Percentiles rank a stretch among this genome's conserved stretches.
These are phyloP conservation scores for Stellera chamaejasme DNA, from an alignment of 345 rosid genomes.

Conservation along the genomic window DNA sequence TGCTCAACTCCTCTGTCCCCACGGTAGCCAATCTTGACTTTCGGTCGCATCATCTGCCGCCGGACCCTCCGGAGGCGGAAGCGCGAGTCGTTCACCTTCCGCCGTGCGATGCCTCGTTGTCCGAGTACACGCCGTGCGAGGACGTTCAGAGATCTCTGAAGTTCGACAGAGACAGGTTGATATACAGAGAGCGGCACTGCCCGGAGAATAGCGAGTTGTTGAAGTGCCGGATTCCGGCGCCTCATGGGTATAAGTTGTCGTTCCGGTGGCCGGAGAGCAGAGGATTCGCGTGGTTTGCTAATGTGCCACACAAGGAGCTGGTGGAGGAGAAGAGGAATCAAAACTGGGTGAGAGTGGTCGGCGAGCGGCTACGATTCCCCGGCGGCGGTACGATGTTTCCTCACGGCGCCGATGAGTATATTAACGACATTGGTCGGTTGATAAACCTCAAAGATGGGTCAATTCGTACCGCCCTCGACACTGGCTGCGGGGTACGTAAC, in stretches of 20 bases:
- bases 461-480: constrained; percentile 73
- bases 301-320: constrained; percentile 73
- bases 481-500: constrained; percentile 83
- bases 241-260: constrained; percentile 55
- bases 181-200: constrained; percentile 73
- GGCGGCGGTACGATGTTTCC: constrained; percentile 95
- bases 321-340: constrained; percentile 75
- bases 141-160: constrained; percentile 36
- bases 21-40: constrained; percentile 29
- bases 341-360: constrained; percentile 63
- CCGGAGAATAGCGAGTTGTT: constrained; percentile 39
- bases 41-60: constrained; percentile 37
- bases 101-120: constrained; percentile 30
- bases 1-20: constrained; percentile 3
- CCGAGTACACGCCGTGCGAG: constrained; percentile 73
- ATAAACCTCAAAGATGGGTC: constrained; percentile 67
- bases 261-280: constrained; percentile 80
- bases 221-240: constrained; percentile 61
- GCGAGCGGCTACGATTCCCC: constrained; percentile 66
- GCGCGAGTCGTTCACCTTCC: constrained; percentile 39
- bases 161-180: constrained; percentile 37
- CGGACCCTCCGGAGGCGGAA: constrained; percentile 24
- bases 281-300: constrained; percentile 64
- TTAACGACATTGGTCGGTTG: constrained; percentile 62
- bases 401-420: constrained; percentile 66